Percentiles rank a stretch among this genome's conserved stretches.
Evolutionary conservation across 306 rosid species (phyloP).

Genomic region (Prinsepia uniflora): DNA sequence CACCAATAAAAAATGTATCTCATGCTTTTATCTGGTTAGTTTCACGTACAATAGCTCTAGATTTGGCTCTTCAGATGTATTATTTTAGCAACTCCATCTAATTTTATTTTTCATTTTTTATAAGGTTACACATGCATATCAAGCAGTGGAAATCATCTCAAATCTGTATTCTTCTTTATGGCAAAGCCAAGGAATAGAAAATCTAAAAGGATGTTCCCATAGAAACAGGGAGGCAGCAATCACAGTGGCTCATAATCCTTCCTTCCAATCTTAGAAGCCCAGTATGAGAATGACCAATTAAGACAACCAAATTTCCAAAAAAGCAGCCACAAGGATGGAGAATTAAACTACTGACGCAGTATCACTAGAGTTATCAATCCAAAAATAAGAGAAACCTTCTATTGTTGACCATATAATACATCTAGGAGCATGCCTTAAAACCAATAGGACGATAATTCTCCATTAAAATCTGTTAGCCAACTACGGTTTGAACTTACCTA

Average conservation of each 20-base stretch:
- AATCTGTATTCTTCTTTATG: background rate
- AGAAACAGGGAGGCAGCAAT: background rate
- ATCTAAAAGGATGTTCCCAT: background rate
- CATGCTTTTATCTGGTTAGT: background rate
- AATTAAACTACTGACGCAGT: constrained; percentile 2
- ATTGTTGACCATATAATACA: background rate
- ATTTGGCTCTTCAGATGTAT: background rate
- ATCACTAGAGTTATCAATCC: background rate
- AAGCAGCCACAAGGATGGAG: background rate
- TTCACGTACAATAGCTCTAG: background rate
- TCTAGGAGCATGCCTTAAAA: background rate
- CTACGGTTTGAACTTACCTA: constrained; percentile 42
- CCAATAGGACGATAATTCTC: background rate
- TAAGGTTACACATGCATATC: background rate
- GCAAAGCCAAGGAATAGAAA: background rate
- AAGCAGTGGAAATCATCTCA: background rate
- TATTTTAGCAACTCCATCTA: background rate
- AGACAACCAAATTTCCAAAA: background rate
- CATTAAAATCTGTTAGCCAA: background rate
- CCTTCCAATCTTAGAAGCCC: background rate
- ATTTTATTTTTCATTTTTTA: background rate
- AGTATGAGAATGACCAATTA: too few relatives aligned
- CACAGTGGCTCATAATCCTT: background rate
- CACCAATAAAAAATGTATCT: background rate
- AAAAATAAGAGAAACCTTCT: background rate